A percentile compares a stretch with the other conserved stretches of the same genome.
Evolutionary conservation across 129 eudicot genomes (phyloP).

Genomic region (Lactuca sativa): DNA sequence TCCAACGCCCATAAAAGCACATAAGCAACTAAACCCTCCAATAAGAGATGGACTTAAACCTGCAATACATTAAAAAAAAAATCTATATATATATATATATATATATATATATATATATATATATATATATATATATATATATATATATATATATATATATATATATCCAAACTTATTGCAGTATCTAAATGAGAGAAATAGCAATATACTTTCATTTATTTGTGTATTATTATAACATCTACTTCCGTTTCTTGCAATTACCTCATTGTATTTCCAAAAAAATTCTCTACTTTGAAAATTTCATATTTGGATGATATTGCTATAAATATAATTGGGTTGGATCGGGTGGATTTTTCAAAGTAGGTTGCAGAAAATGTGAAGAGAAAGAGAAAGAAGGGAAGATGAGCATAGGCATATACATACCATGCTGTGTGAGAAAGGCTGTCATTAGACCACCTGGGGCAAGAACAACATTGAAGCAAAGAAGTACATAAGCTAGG

Average conservation of each 20-base stretch:
- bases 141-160: background rate
- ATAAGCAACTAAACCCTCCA: slow-evolving; percentile 94
- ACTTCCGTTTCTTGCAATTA: too few species aligned
- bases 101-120: too few species aligned
- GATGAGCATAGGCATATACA: slow-evolving; percentile 11
- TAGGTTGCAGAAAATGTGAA: background rate
- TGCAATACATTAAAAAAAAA: slow-evolving; percentile 35
- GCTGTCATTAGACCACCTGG: slow-evolving; percentile 99
- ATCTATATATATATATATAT: too few species aligned
- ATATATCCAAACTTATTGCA: slow-evolving; percentile 2
- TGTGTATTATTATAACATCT: too few species aligned
- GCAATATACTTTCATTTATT: too few species aligned
- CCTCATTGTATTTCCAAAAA: too few species aligned
- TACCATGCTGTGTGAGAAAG: slow-evolving; percentile 93
- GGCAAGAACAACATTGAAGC: slow-evolving; percentile 84
- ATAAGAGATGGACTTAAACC: slow-evolving; percentile 91
- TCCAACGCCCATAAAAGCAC: slow-evolving; percentile 98
- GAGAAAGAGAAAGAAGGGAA: background rate
- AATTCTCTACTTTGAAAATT: too few species aligned
- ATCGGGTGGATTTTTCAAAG: too few species aligned
- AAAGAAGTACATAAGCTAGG: slow-evolving; percentile 94
- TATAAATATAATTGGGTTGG: too few species aligned
- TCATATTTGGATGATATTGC: too few species aligned
- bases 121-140: too few species aligned
- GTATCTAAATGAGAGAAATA: too few species aligned